A percentile compares a stretch with the other conserved stretches of the same genome.
phyloP scores from a whole-genome alignment of 179 eudicot genomes.

The Amaranthus tricolor region DNA sequence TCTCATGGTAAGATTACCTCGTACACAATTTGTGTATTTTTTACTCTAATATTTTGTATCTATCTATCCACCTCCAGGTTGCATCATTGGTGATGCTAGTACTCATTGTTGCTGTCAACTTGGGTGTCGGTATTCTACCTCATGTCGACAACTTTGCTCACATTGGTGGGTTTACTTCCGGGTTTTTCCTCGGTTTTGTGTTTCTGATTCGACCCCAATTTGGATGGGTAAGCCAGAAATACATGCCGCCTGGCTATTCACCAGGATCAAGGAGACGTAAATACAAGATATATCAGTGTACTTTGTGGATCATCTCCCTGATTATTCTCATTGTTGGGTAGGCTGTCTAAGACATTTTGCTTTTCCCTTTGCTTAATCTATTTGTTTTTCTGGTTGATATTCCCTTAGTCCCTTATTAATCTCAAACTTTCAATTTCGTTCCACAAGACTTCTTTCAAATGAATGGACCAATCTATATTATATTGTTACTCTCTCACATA shows the following conservation, averaged over 20 bases:
- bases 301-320: conserved; percentile 62
- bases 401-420: not conserved
- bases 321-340: conserved; percentile 66
- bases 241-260: conserved; percentile 40
- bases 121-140: conserved; percentile 78
- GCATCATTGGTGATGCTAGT: conserved; percentile 61
- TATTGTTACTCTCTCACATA: no score
- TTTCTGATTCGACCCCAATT: conserved; percentile 75
- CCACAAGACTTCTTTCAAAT: no score
- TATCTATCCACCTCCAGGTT: conserved; percentile 37
- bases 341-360: conserved; percentile 15
- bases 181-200: conserved; percentile 85
- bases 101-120: conserved; percentile 55
- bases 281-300: conserved; percentile 65
- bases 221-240: conserved; percentile 68
- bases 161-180: conserved; percentile 83
- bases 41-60: not conserved
- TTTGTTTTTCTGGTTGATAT: not conserved
- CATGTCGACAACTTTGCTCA: conserved; percentile 96
- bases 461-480: no score
- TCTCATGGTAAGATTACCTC: no score
- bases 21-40: no score
- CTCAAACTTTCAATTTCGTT: not conserved
- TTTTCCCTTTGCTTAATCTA: not conserved
- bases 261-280: conserved; percentile 39